A percentile compares a stretch with the other conserved stretches of the same genome.
These are phyloP conservation scores for Naganishia onofrii DNA, from an alignment of 768 basidiomycete genomes.

Conservation along the genomic window DNA sequence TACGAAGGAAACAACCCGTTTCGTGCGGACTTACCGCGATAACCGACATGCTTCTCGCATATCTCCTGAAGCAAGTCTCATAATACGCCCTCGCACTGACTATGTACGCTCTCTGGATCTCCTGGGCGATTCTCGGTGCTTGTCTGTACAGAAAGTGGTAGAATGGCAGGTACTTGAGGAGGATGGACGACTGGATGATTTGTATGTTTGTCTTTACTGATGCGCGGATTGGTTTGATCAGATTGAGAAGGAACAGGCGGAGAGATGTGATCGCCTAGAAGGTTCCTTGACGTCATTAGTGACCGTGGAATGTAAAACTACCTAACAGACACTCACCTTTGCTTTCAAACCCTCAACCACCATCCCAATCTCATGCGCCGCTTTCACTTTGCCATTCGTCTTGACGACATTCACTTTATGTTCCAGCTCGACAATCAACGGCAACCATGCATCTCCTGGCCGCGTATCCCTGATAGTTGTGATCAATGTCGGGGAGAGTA, in stretches of 20 bases:
- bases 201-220: slow-evolving; percentile 90
- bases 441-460: slow-evolving; percentile 85
- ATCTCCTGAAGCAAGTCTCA: slow-evolving; percentile 90
- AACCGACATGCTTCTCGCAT: slow-evolving; percentile 73
- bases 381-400: slow-evolving; percentile 75
- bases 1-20: no score
- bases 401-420: slow-evolving; percentile 66
- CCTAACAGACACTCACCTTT: slow-evolving; percentile 62
- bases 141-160: slow-evolving; percentile 83
- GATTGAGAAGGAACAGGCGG: slow-evolving; percentile 74
- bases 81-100: slow-evolving; percentile 82
- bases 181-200: slow-evolving; percentile 79
- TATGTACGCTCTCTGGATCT: slow-evolving; percentile 82
- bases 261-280: slow-evolving; percentile 81
- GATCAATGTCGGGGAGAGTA: slow-evolving; percentile 75
- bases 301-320: no score
- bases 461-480: slow-evolving; percentile 75
- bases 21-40: slow-evolving; percentile 55
- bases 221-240: slow-evolving; percentile 75
- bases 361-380: slow-evolving; percentile 75
- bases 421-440: slow-evolving; percentile 77
- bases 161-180: slow-evolving; percentile 76
- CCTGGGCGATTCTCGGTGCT: slow-evolving; percentile 73
- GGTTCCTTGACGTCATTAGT: background rate
- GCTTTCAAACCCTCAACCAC: slow-evolving; percentile 83